Evolutionary conservation across 805 yeast genomes (phyloP).

Genomic region (Ogataea kodamae): DNA sequence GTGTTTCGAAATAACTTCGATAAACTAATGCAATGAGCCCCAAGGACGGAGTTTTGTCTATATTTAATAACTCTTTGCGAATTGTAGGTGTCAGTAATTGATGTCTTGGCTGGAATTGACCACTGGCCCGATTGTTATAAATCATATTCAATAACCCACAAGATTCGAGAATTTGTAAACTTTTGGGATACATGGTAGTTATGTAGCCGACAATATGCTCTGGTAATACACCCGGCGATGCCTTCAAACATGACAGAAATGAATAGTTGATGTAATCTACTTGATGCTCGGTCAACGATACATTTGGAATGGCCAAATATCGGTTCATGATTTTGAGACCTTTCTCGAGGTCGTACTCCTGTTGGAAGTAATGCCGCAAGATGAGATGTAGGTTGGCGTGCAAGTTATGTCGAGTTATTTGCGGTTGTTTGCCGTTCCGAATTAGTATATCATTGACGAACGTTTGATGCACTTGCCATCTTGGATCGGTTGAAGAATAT

Average conservation of each 20-base stretch:
- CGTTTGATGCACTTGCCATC: background rate
- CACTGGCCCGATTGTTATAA: constrained; percentile 8
- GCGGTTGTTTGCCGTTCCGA: constrained; percentile 11
- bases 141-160: constrained; percentile 16
- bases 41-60: constrained; percentile 5
- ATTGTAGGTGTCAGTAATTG: constrained; percentile 13
- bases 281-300: background rate
- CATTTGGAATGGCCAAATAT: constrained; percentile 8
- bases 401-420: constrained; percentile 4
- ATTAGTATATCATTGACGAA: constrained; percentile 12
- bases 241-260: constrained; percentile 11
- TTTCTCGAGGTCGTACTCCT: constrained; percentile 11
- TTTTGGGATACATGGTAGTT: constrained; percentile 13
- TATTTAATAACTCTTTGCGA: constrained; percentile 14
- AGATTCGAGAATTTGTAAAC: constrained; percentile 4
- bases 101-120: constrained; percentile 5
- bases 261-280: constrained; percentile 8
- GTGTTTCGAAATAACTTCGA: constrained; percentile 2
- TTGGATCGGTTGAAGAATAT: background rate
- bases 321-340: constrained; percentile 17
- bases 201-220: constrained; percentile 15
- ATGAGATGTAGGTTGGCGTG: constrained; percentile 12
- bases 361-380: constrained; percentile 12
- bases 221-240: constrained; percentile 6
- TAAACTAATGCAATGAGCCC: constrained; percentile 11